A percentile compares a stretch with the other conserved stretches of the same genome.
Evolutionary conservation across 2,329 filamentous ascomycete genomes (phyloP).

Genomic region (Ceratocystis variospora): DNA sequence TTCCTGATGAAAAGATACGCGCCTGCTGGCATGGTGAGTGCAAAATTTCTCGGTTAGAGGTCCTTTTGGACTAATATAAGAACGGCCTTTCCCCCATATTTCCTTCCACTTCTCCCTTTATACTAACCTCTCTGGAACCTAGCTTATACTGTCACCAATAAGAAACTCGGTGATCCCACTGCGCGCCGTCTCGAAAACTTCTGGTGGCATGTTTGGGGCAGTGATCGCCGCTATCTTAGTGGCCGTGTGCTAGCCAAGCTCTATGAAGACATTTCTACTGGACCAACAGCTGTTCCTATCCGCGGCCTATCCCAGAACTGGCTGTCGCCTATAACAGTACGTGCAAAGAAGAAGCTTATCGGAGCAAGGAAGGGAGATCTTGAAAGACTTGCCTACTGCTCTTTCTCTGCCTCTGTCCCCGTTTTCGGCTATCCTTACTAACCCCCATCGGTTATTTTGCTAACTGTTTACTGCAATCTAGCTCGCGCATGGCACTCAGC

Average conservation of each 20-base stretch:
- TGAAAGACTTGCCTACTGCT: no score
- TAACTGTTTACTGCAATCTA: not conserved
- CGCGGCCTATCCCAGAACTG: constrained; percentile 39
- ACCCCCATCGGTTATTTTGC: not conserved
- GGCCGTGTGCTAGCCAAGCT: constrained; percentile 41
- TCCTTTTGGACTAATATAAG: not conserved
- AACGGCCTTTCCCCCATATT: not conserved
- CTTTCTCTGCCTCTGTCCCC: not conserved
- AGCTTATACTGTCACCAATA: constrained; percentile 49
- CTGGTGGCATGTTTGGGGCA: constrained; percentile 54
- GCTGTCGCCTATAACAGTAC: constrained; percentile 33
- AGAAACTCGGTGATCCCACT: constrained; percentile 46
- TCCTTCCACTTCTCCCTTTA: constrained; percentile 19
- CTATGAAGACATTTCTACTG: constrained; percentile 44
- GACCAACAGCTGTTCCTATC: constrained; percentile 43
- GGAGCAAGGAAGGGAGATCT: no score
- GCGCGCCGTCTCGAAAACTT: constrained; percentile 49
- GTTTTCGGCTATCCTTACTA: not conserved
- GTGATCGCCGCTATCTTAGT: constrained; percentile 39
- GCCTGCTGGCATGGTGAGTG: constrained; percentile 44
- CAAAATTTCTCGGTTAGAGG: constrained; percentile 5
- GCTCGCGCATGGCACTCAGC: not conserved
- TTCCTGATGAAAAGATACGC: constrained; percentile 40
- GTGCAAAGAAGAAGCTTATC: not conserved
- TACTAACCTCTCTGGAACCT: not conserved